Percentiles rank a stretch among this genome's conserved stretches.
phyloP scores from a whole-genome alignment of 2,329 filamentous ascomycete species.

The Grosmannia penicillata region DNA sequence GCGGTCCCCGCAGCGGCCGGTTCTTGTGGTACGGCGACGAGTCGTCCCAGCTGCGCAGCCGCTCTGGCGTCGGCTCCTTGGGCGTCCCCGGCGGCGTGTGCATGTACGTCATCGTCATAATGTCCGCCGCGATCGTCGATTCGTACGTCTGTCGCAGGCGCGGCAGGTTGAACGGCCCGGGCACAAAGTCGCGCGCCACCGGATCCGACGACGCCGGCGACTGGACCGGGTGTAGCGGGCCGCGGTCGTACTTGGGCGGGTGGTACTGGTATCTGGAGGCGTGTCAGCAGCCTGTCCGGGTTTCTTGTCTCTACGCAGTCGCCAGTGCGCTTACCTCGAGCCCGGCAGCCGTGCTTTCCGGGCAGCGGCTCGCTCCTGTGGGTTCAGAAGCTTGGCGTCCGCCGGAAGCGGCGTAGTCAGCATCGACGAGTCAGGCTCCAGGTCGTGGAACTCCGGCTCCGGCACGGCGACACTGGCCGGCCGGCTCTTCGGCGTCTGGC shows the following conservation, averaged over 20 bases:
- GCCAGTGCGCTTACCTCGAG: slow-evolving; percentile 33
- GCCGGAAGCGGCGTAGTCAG: slow-evolving; percentile 24
- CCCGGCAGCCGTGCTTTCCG: slow-evolving; percentile 27
- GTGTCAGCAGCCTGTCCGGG: slow-evolving; percentile 13
- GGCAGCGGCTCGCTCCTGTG: slow-evolving; percentile 19
- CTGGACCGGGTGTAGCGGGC: slow-evolving; percentile 84
- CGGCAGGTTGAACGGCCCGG: slow-evolving; percentile 79
- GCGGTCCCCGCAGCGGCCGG: slow-evolving; percentile 67
- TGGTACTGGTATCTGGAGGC: slow-evolving; percentile 77
- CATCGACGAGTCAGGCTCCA: slow-evolving; percentile 36
- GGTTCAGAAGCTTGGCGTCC: slow-evolving; percentile 24
- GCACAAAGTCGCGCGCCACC: slow-evolving; percentile 72
- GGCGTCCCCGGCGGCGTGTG: slow-evolving; percentile 69
- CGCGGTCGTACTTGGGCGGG: slow-evolving; percentile 86
- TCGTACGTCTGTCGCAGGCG: slow-evolving; percentile 84
- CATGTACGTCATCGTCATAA: slow-evolving; percentile 77
- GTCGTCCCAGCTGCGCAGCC: slow-evolving; percentile 74
- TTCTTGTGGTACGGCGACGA: slow-evolving; percentile 92
- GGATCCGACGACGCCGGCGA: slow-evolving; percentile 78
- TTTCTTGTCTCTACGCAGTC: too few species aligned
- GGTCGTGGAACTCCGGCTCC: slow-evolving; percentile 25
- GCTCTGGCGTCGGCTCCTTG: slow-evolving; percentile 36
- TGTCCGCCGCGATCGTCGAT: slow-evolving; percentile 70
- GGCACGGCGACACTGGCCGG: slow-evolving; percentile 8
- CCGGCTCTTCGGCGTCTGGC: slow-evolving; percentile 13